Conservation (phyloP, 768 basidiomycete genomes). For the Lentinula sp. region DNA sequence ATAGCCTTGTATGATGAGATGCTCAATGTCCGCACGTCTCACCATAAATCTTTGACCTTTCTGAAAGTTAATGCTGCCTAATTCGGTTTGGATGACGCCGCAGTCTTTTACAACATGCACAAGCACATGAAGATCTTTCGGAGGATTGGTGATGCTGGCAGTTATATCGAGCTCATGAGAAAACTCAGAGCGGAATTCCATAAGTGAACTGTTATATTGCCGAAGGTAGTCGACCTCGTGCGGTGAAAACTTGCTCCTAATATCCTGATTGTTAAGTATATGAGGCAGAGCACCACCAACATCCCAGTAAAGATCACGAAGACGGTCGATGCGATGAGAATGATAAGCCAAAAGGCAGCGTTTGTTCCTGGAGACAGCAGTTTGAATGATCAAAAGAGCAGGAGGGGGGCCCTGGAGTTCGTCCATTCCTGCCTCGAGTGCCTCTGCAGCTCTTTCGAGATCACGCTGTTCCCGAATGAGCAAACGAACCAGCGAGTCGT, state of each 20-base stretch:
- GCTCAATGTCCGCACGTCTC: slow-evolving; percentile 83
- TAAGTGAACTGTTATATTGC: slow-evolving; percentile 72
- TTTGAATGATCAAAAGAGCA: slow-evolving; percentile 79
- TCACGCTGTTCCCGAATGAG: slow-evolving; percentile 90
- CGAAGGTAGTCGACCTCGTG: slow-evolving; percentile 83
- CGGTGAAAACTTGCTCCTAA: slow-evolving; percentile 69
- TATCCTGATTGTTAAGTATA: slow-evolving; percentile 59
- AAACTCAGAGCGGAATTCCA: slow-evolving; percentile 82
- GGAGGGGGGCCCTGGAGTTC: slow-evolving; percentile 44
- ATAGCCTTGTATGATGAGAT: slow-evolving; percentile 90
- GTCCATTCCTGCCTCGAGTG: slow-evolving; percentile 24
- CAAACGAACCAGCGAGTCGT: slow-evolving; percentile 78
- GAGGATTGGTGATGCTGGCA: slow-evolving; percentile 74
- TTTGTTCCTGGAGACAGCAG: slow-evolving; percentile 88
- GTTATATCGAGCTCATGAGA: slow-evolving; percentile 85
- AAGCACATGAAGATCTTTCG: slow-evolving; percentile 83
- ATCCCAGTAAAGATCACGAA: slow-evolving; percentile 87
- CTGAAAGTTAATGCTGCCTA: slow-evolving; percentile 85
- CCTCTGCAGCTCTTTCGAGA: slow-evolving; percentile 55
- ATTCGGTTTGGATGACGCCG: slow-evolving; percentile 87
- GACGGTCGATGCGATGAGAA: slow-evolving; percentile 73
- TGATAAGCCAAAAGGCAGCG: slow-evolving; percentile 96
- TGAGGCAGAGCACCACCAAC: slow-evolving; percentile 84
- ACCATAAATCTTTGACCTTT: slow-evolving; percentile 90
- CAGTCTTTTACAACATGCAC: slow-evolving; percentile 87